Conservation (phyloP, 2,329 filamentous ascomycete species). For the Talaromyces sp. region DNA sequence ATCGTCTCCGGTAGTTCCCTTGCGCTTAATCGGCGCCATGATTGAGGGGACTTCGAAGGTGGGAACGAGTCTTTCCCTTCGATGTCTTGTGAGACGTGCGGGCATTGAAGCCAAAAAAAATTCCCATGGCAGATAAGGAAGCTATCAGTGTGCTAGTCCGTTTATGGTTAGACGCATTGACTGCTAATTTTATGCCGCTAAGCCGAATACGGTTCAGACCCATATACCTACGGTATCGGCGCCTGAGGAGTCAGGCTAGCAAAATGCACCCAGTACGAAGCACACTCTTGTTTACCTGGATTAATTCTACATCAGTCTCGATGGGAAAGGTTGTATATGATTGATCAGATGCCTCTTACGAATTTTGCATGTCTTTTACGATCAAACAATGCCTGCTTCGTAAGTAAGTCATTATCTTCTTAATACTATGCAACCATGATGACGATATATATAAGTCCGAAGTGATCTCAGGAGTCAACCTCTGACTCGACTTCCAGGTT, state of each 20-base stretch:
- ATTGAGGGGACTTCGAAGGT: not conserved
- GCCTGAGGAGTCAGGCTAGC: not conserved
- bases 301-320: no score
- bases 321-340: no score
- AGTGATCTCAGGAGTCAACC: no score
- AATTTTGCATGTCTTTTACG: no score
- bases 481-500: no score
- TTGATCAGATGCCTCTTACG: no score
- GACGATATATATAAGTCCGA: no score
- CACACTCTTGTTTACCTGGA: no score
- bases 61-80: not conserved
- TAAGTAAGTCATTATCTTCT: no score
- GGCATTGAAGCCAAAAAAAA: constrained; percentile 9
- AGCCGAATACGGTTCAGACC: not conserved
- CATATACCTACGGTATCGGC: no score
- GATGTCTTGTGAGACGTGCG: constrained; percentile 5
- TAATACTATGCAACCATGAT: no score
- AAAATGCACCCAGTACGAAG: not conserved
- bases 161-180: not conserved
- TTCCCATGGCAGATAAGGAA: constrained; percentile 12
- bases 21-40: constrained; percentile 46
- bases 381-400: no score
- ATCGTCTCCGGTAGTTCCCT: constrained; percentile 37
- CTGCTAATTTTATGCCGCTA: not conserved
- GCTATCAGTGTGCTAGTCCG: constrained; percentile 13